These are phyloP conservation scores for Dictyostelium brefeldianum DNA, from an alignment of 78 protist genomes.

Conservation along the genomic window DNA sequence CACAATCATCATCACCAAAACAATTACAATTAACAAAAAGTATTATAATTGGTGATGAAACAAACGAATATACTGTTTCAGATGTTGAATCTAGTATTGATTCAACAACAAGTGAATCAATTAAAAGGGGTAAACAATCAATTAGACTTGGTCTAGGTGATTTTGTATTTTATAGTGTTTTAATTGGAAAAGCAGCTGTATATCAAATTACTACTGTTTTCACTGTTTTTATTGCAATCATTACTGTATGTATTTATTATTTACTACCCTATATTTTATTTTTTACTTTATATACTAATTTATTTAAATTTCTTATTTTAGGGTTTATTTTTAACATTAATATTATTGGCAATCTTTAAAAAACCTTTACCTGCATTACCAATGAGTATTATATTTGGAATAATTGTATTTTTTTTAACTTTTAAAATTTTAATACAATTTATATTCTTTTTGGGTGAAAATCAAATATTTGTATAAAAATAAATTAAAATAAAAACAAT, in stretches of 20 bases:
- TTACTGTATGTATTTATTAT: constrained; percentile 76
- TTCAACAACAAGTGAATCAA: not conserved
- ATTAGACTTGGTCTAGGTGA: constrained; percentile 98
- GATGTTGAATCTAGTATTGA: constrained; percentile 12
- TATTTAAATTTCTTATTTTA: not conserved
- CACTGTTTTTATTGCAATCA: constrained; percentile 92
- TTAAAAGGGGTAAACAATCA: constrained; percentile 12
- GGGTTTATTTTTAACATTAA: constrained; percentile 92
- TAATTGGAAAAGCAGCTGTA: constrained; percentile 94
- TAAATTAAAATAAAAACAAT: not conserved
- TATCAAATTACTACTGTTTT: constrained; percentile 58
- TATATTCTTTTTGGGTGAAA: constrained; percentile 31
- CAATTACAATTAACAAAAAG: not conserved
- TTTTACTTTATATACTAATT: not conserved
- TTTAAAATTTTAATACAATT: constrained; percentile 83
- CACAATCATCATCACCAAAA: too few relatives aligned
- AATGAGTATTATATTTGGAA: constrained; percentile 94
- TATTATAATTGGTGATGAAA: constrained; percentile 11
- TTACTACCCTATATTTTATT: not conserved
- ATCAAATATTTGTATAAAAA: constrained; percentile 48
- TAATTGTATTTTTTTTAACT: constrained; percentile 89
- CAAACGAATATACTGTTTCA: constrained; percentile 5
- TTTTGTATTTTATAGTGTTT: constrained; percentile 97
- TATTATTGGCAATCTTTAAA: constrained; percentile 88
- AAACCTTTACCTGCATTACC: constrained; percentile 99